Evolutionary conservation across 176 grass and related monocot species (phyloP), one percentile per base, ranked within the genome.

Genomic region (Chrysopogon serrulatus): DNA sequence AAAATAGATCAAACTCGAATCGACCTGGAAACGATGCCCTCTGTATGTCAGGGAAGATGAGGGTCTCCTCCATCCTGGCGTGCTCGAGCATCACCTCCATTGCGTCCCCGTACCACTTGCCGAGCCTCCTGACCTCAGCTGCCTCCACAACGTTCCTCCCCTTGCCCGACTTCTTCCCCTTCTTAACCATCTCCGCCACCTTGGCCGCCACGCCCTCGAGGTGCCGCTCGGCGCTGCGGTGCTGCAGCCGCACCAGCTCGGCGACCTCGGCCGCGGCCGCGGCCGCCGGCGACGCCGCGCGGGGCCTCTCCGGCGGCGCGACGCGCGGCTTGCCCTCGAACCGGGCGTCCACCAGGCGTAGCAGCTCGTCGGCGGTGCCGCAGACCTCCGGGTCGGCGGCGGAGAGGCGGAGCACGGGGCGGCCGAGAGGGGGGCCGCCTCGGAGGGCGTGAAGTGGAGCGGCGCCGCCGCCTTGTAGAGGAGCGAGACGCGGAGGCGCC

Each of bases 31-130:
- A 87, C 4, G 88, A 80, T 16, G 91, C 92, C 53, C 90, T 79
- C 84, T 96, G 93, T 53, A 99, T 79, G 21, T 81, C 88, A 62
- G 93, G 97, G 79, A 99, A 99, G 49, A 99, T 67, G 39, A 99
- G 77, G 33, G 74, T 89, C 84, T 99, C 97, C 85, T 99, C 97
- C 93, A 99, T 99, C 92, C 91, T 92, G 13, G 97, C 93, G 83
- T 99, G 97, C 86, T 99, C 97, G 77, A 99, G 86, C 91, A 99
- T 92, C 77, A 99, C 87, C 83, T 99, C 97, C 89, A 91, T 87
- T 11, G 87, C 81, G 37, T 94, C 87, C 12, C 90, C 93, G 54
- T 96, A 99, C 89, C 91, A 92, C 76, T 83, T 85, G 13, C 88
- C 87, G 4, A 99, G 48, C 43, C 89, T 81, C 87, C 93, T 88